These are phyloP conservation scores for Penicillium italicum DNA, from an alignment of 2,329 filamentous ascomycete genomes.

Conservation along the genomic window DNA sequence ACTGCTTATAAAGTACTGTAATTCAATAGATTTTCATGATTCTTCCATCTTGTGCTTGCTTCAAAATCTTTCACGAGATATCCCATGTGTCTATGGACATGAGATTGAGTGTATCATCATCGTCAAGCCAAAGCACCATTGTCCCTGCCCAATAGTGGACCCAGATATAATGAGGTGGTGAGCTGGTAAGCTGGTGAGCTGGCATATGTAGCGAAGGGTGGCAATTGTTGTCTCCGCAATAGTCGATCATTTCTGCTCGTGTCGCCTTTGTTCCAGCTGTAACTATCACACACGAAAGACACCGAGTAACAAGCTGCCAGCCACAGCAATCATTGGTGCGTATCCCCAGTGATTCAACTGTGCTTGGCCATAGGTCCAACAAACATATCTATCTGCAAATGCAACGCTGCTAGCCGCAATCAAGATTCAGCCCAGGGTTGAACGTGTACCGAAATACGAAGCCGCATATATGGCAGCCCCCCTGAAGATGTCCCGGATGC, in stretches of 20 bases:
- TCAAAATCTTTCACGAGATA: background rate
- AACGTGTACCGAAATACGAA: slow-evolving; percentile 38
- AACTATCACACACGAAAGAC: slow-evolving; percentile 4
- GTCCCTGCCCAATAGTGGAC: slow-evolving; percentile 9
- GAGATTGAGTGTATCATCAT: background rate
- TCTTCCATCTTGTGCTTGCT: background rate
- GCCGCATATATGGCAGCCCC: slow-evolving; percentile 36
- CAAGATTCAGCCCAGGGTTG: slow-evolving; percentile 44
- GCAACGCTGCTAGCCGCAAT: slow-evolving; percentile 44
- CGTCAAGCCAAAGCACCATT: background rate
- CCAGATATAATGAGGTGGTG: background rate
- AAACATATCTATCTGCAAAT: slow-evolving; percentile 47
- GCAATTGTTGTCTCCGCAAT: slow-evolving; percentile 4
- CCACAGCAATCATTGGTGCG: slow-evolving; percentile 39
- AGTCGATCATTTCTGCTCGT: background rate
- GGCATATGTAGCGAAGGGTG: background rate
- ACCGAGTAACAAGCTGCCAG: slow-evolving; percentile 30
- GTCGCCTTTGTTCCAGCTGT: background rate
- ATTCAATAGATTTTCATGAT: background rate
- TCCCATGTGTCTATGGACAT: background rate
- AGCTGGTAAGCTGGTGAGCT: background rate
- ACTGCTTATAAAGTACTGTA: background rate
- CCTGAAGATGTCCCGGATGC: slow-evolving; percentile 51
- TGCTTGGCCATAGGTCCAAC: slow-evolving; percentile 39
- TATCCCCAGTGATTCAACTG: slow-evolving; percentile 53